phyloP scores from a whole-genome alignment of 2,329 filamentous ascomycete genomes.

The Xylariaceae sp. region DNA sequence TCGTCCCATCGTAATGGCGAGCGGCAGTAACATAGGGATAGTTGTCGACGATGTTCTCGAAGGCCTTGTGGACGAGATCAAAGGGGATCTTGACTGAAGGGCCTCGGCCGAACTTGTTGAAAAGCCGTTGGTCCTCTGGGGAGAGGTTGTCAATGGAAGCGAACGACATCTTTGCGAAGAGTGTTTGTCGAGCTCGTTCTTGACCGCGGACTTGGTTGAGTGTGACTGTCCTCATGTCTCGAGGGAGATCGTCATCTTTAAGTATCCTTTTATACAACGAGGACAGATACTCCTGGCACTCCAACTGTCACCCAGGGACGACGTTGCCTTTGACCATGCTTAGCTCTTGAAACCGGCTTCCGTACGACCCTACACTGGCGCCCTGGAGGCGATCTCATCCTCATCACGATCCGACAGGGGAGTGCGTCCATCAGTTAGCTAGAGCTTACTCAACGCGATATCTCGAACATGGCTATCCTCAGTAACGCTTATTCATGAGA shows the following conservation, averaged over 20 bases:
- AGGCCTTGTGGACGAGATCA: slow-evolving; percentile 29
- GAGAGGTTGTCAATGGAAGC: slow-evolving; percentile 25
- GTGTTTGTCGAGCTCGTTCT: background rate
- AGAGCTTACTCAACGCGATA: too few relatives aligned
- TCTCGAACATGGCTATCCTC: background rate
- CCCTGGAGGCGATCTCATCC: too few relatives aligned
- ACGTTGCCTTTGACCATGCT: background rate
- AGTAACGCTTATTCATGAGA: background rate
- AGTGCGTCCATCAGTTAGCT: too few relatives aligned
- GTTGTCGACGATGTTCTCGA: slow-evolving; percentile 31
- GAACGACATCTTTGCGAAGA: slow-evolving; percentile 21
- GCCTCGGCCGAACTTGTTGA: slow-evolving; percentile 29
- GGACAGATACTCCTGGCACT: background rate
- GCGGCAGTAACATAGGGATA: slow-evolving; percentile 38
- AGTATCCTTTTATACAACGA: slow-evolving; percentile 10
- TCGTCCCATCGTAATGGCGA: slow-evolving; percentile 30
- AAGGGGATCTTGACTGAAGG: slow-evolving; percentile 31
- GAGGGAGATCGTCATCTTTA: background rate
- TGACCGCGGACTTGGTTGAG: background rate
- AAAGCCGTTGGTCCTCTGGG: slow-evolving; percentile 23
- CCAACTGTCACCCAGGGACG: background rate
- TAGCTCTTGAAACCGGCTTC: background rate
- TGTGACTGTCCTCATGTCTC: background rate
- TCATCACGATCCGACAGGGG: too few relatives aligned
- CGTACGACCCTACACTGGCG: too few relatives aligned